Percentiles rank a stretch among this genome's conserved stretches.
These are phyloP conservation scores for Paracamarosporium sp. DNA, from an alignment of 2,329 filamentous ascomycete genomes.

Conservation along the genomic window DNA sequence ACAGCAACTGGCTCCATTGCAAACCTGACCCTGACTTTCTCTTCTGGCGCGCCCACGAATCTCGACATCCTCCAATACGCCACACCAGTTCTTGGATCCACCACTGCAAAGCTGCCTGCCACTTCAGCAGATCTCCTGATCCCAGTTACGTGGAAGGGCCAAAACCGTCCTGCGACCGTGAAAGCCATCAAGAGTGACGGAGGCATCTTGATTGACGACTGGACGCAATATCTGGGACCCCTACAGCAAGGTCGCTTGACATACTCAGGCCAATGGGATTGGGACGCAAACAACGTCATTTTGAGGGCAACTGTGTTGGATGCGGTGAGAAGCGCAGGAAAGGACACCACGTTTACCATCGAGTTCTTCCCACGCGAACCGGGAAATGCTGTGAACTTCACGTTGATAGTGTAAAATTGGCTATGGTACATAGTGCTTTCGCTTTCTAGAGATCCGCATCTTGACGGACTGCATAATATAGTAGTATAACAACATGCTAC, in stretches of 20 bases:
- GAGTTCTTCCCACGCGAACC: slow-evolving; percentile 62
- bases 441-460: too few relatives aligned
- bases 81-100: slow-evolving; percentile 47
- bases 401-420: slow-evolving; percentile 46
- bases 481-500: too few relatives aligned
- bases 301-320: slow-evolving; percentile 55
- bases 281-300: slow-evolving; percentile 55
- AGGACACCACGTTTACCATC: slow-evolving; percentile 58
- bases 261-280: slow-evolving; percentile 60
- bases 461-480: too few relatives aligned
- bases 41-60: slow-evolving; percentile 54
- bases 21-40: slow-evolving; percentile 62
- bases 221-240: slow-evolving; percentile 61
- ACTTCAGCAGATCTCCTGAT: slow-evolving; percentile 54
- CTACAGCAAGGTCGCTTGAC: slow-evolving; percentile 59
- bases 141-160: slow-evolving; percentile 60
- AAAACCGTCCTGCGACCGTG: slow-evolving; percentile 59
- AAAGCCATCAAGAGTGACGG: slow-evolving; percentile 59
- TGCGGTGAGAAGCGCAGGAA: slow-evolving; percentile 54
- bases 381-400: slow-evolving; percentile 59
- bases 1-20: slow-evolving; percentile 36
- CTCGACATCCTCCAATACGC: slow-evolving; percentile 63
- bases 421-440: too few relatives aligned
- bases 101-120: slow-evolving; percentile 38
- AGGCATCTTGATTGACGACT: slow-evolving; percentile 61